Percentiles rank a stretch among this genome's conserved stretches.
Evolutionary conservation across 805 yeast genomes (phyloP).

Genomic region (Cyberlindnera petersonii): DNA sequence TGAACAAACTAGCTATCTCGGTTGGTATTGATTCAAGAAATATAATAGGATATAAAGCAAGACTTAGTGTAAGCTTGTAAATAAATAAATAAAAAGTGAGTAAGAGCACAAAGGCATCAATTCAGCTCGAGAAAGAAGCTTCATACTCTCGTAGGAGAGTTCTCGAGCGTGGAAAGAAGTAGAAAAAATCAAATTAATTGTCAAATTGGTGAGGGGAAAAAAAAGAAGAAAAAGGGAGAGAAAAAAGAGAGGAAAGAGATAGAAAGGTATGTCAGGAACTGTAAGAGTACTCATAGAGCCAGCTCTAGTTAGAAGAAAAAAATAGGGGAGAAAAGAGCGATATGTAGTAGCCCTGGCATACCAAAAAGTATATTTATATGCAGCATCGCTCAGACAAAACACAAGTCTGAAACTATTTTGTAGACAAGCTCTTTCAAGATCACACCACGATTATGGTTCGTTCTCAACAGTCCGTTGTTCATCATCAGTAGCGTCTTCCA

Average conservation of each 20-base stretch:
- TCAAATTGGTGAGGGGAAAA: neutral
- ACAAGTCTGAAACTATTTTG: neutral
- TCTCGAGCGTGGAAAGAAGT: no score
- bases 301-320: neutral
- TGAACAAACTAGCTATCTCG: no score
- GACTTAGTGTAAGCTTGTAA: no score
- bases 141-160: no score
- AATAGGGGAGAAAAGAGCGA: neutral
- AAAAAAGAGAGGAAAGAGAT: neutral
- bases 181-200: neutral
- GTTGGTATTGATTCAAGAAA: no score
- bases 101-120: no score
- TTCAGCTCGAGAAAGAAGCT: no score
- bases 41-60: no score
- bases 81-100: no score
- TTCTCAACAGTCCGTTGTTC: conserved; percentile 16
- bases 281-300: neutral
- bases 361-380: neutral
- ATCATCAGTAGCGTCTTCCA: conserved; percentile 29
- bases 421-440: neutral
- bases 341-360: neutral
- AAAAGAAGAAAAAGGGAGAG: neutral
- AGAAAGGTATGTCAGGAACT: neutral
- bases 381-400: neutral
- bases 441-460: neutral